Evolutionary conservation across 2,329 filamentous ascomycete genomes (phyloP), one percentile per base, ranked within the genome.

Genomic region (Stemphylium beticola): DNA sequence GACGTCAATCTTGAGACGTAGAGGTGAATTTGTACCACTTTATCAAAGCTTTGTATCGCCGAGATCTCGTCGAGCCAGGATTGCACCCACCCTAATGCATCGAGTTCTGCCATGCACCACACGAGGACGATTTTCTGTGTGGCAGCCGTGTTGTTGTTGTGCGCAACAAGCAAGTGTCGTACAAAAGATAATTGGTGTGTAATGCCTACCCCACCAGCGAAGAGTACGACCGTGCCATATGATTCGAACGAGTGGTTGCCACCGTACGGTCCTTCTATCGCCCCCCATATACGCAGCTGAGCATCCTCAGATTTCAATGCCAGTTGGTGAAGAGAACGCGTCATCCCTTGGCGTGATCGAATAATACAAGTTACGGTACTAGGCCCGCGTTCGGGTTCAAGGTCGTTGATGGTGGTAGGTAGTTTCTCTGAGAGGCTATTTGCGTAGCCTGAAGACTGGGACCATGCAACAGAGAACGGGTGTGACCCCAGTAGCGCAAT

Each of bases 141-240:
- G 1, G 93, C 92, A 26, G 91, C 85, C 0, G 86, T 91, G 49
- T 57, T 87, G 85, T 88, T 73, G 79, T 79, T 79, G 81, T 84
- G 60, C 75, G 79, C 76, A 4, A 64, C 64, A 12, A 80, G 75
- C 9, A 80, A 67, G 45, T 93, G 87, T 49, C 85, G 87, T 6
- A 96, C 82, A 73, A 95, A 96, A 10, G 91, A 90, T 17, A 97
- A 84, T 71, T 96, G 91, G 73, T 97, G 93, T 0, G 93, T 96
- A 75, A 98, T 97, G 53, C 93, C 93, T 2, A 93, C 91, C 38
- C 93, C 90, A 46, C 91, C 92, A 3, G 92, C 92, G 67, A 97
- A 91, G 54, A 98, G 87, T 43, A 97, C 83, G 24, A 87, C 86
- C 32, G 93, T 93, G 20, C 93, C 93, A 75, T 96, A 97, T 4